Evolutionary conservation across 805 yeast species (phyloP), one percentile per base, ranked within the genome.

Genomic region (Jamesozyma gamospora): DNA sequence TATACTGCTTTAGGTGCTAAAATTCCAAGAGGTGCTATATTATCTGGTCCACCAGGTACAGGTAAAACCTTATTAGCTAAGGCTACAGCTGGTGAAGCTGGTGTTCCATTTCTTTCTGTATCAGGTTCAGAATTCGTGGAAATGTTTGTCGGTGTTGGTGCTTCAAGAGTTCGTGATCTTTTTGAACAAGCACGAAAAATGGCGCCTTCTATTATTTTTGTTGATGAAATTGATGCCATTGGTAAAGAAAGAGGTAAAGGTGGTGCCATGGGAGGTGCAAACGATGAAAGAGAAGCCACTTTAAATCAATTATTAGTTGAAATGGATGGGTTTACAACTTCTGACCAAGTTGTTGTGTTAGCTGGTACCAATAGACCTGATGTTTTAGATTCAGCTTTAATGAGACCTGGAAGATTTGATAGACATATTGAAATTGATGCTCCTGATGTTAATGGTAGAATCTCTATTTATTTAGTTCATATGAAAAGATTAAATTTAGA

Each of bases 71-170:
- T 87, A 46, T 65, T 87, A 41, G 96, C 96, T 18, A 86, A 83
- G 60, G 96, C 96, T 11, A 87, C 96, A 19, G 96, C 96, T 2
- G 96, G 96, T 51, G 96, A 87, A 60, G 95, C 96, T 2, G 92
- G 85, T 37, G 96, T 87, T 37, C 95, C 96, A 19, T 87, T 87
- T 60, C 77, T 77, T 48, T 79, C 92, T 17, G 95, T 87, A 1
- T n/a, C n/a, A n/a, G 96, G 95, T 52, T 85, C 95, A 12, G 96
- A 87, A 59, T 87, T 87, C 50, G 94, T 86, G n/a, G 95, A 87
- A 62, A 87, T 87, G 95, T 87, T 84, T 68, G 94, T 84, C 16
- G 96, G 96, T 65, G 95, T 87, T 19, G 96, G 96, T 66, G 95
- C 96, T 4, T 79, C 90, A 3, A 74, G 96, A 61, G 96, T 87